These are phyloP conservation scores for Eucalyptus regnans DNA, from an alignment of 345 rosid species.

Conservation along the genomic window DNA sequence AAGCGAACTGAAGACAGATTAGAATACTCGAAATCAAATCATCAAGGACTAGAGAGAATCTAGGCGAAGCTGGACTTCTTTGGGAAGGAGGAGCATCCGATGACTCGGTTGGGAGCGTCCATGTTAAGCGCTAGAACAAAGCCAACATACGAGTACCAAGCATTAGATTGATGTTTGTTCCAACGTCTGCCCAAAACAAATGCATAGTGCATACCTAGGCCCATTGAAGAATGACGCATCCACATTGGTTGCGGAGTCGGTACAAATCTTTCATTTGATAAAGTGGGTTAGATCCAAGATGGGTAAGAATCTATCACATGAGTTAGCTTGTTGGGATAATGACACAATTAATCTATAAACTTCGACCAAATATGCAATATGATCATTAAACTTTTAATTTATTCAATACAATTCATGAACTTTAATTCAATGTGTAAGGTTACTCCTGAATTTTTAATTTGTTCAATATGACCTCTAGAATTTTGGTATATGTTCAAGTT, in stretches of 20 bases:
- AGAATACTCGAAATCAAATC: neutral
- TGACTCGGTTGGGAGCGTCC: neutral
- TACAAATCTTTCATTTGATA: neutral
- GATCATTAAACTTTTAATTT: too few relatives aligned
- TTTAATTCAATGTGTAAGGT: accelerated
- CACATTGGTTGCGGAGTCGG: neutral
- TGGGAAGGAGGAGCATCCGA: neutral
- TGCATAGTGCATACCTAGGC: neutral
- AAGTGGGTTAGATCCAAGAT: neutral
- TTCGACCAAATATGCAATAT: too few relatives aligned
- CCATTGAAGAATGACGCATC: neutral
- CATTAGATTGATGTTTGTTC: neutral
- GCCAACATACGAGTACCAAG: neutral
- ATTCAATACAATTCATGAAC: too few relatives aligned
- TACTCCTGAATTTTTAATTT: too few relatives aligned
- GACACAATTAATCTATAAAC: neutral
- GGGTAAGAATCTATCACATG: neutral
- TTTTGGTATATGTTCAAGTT: too few relatives aligned
- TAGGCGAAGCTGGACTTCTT: neutral
- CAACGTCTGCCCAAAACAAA: neutral
- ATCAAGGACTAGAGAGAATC: neutral
- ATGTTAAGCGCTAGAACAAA: neutral
- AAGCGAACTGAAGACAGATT: neutral
- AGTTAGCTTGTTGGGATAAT: neutral
- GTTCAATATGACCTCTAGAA: accelerated